Percentiles rank a stretch among this genome's conserved stretches.
These are phyloP conservation scores for Graphilbum fragrans DNA, from an alignment of 2,329 filamentous ascomycete genomes.

Conservation along the genomic window DNA sequence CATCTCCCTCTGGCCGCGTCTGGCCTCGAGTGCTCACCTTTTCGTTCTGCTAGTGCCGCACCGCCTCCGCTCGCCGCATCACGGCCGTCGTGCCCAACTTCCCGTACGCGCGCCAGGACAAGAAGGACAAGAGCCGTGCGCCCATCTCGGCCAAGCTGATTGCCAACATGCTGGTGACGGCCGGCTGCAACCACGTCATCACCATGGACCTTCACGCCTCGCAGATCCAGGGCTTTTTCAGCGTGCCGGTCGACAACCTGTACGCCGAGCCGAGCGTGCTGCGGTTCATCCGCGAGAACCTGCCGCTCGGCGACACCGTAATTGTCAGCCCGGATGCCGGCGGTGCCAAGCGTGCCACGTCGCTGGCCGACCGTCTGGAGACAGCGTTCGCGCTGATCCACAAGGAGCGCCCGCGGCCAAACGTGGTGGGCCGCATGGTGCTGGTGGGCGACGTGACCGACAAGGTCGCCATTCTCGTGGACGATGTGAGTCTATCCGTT, in stretches of 20 bases:
- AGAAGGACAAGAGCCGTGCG: slow-evolving; percentile 60
- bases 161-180: slow-evolving; percentile 94
- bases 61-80: slow-evolving; percentile 13
- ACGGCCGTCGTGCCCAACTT: slow-evolving; percentile 56
- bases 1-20: background rate
- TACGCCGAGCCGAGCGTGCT: slow-evolving; percentile 90
- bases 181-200: slow-evolving; percentile 59
- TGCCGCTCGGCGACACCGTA: slow-evolving; percentile 70
- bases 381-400: slow-evolving; percentile 89
- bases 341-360: slow-evolving; percentile 86
- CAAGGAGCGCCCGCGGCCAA: slow-evolving; percentile 77
- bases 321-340: slow-evolving; percentile 94
- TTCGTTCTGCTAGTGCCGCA: slow-evolving; percentile 10
- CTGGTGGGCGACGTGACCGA: slow-evolving; percentile 89
- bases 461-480: slow-evolving; percentile 85
- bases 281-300: slow-evolving; percentile 81
- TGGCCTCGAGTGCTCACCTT: background rate
- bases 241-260: slow-evolving; percentile 64
- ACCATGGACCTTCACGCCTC: slow-evolving; percentile 68
- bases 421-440: slow-evolving; percentile 80
- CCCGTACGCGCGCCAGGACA: slow-evolving; percentile 92
- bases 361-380: slow-evolving; percentile 84
- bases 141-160: slow-evolving; percentile 93
- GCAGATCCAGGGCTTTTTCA: slow-evolving; percentile 65
- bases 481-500: slow-evolving; percentile 9